Evolutionary conservation across 2,329 filamentous ascomycete genomes (phyloP).

Genomic region (Botrytis fragariae): DNA sequence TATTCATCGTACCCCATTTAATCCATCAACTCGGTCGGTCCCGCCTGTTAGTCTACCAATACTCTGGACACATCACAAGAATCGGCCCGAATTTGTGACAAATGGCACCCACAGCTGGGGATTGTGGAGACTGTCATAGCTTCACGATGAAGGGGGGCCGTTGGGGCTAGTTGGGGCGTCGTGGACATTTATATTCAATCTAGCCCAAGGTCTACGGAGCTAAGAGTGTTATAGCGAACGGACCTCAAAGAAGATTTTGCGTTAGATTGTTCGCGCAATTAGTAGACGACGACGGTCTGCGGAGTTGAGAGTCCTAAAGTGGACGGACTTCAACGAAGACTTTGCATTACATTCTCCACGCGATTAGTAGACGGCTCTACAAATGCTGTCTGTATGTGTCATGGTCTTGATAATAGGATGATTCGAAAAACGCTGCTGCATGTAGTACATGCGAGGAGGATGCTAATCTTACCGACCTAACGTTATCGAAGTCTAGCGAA

Average conservation of each 20-base stretch:
- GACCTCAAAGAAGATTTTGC: not conserved
- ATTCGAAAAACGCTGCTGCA: not conserved
- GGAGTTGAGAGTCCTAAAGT: too few species aligned
- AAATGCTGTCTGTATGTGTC: not conserved
- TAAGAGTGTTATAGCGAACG: not conserved
- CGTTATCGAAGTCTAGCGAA: not conserved
- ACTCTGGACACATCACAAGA: not conserved
- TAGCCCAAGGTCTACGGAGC: not conserved
- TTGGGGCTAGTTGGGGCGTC: not conserved
- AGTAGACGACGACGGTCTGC: not conserved
- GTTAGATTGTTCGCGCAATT: not conserved
- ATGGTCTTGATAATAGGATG: not conserved
- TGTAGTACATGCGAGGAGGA: not conserved
- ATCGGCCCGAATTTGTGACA: not conserved
- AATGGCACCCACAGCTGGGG: not conserved
- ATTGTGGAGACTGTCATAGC: slow-evolving; percentile 9
- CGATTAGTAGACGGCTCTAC: not conserved
- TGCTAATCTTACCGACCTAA: not conserved
- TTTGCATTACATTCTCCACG: not conserved
- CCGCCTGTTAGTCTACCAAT: not conserved
- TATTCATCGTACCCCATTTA: not conserved
- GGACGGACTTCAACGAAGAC: too few species aligned
- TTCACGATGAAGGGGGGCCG: not conserved
- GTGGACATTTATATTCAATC: not conserved
- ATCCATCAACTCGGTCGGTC: not conserved